Evolutionary conservation across 306 rosid genomes (phyloP).

Genomic region (Potentilla sterilis): DNA sequence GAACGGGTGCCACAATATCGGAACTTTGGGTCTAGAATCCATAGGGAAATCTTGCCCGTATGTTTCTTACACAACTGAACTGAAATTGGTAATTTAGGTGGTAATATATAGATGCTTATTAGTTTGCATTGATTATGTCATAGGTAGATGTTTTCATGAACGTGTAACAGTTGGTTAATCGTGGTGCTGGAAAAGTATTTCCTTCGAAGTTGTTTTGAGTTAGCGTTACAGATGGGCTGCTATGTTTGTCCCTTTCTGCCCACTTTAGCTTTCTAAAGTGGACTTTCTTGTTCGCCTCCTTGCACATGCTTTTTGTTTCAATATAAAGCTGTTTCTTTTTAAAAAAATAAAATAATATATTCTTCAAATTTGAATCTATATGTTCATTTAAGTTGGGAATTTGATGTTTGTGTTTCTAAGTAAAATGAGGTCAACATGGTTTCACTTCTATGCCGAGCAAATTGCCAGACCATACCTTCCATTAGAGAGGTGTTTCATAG

Average conservation of each 20-base stretch:
- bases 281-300: too few species aligned
- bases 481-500: conserved; percentile 1
- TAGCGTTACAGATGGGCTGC: too few species aligned
- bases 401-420: not conserved
- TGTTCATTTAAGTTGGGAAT: not conserved
- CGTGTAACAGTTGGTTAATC: not conserved
- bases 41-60: conserved; percentile 90
- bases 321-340: too few species aligned
- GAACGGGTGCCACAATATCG: conserved; percentile 94
- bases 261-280: too few species aligned
- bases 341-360: too few species aligned
- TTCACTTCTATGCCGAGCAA: not conserved
- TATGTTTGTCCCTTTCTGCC: too few species aligned
- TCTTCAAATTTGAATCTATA: not conserved
- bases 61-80: conserved; percentile 34
- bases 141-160: not conserved
- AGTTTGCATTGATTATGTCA: not conserved
- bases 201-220: too few species aligned
- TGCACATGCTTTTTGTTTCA: too few species aligned
- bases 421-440: not conserved
- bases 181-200: not conserved
- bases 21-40: conserved; percentile 73
- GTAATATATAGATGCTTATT: conserved; percentile 6
- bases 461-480: not conserved
- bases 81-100: conserved; percentile 21